phyloP scores from a whole-genome alignment of 1,284 basidiomycete genomes.

The Cryptococcus depauperatus region DNA sequence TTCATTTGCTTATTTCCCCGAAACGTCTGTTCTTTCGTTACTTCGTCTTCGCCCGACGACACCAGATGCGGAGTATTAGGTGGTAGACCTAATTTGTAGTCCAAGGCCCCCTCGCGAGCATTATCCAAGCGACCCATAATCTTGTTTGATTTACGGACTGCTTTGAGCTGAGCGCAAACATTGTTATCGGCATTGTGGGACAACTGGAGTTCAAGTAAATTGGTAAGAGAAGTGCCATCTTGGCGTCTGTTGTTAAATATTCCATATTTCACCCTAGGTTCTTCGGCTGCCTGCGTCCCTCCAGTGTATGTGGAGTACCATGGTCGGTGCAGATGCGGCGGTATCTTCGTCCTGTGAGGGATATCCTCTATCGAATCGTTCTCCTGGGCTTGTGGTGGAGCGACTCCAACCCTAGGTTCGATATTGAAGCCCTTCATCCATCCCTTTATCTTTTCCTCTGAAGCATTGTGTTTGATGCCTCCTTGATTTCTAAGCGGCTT shows the following conservation, averaged over 20 bases:
- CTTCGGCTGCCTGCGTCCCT: constrained; percentile 12
- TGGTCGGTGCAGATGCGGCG: constrained; percentile 40
- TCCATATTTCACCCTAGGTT: constrained; percentile 39
- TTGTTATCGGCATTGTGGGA: constrained; percentile 49
- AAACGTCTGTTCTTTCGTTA: constrained; percentile 51
- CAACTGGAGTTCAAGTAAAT: constrained; percentile 35
- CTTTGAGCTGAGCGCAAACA: constrained; percentile 51
- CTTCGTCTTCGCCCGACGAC: constrained; percentile 19
- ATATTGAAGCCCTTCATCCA: constrained; percentile 40
- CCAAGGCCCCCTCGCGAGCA: constrained; percentile 64
- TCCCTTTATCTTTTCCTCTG: constrained; percentile 64
- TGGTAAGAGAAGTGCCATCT: constrained; percentile 25
- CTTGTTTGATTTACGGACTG: constrained; percentile 51
- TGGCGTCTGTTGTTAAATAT: constrained; percentile 25
- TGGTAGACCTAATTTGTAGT: constrained; percentile 55
- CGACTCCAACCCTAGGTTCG: constrained; percentile 19
- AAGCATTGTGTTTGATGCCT: constrained; percentile 46
- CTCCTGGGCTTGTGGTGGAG: neutral
- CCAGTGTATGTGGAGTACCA: constrained; percentile 43
- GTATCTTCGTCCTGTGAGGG: constrained; percentile 34
- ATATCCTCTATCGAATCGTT: constrained; percentile 3
- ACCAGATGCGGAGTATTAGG: constrained; percentile 2
- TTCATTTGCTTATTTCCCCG: constrained; percentile 50
- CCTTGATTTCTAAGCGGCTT: constrained; percentile 57
- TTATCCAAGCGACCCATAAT: constrained; percentile 54